phyloP scores from a whole-genome alignment of 192 early-diverging fungal species.

The Rhizophagus sp. region DNA sequence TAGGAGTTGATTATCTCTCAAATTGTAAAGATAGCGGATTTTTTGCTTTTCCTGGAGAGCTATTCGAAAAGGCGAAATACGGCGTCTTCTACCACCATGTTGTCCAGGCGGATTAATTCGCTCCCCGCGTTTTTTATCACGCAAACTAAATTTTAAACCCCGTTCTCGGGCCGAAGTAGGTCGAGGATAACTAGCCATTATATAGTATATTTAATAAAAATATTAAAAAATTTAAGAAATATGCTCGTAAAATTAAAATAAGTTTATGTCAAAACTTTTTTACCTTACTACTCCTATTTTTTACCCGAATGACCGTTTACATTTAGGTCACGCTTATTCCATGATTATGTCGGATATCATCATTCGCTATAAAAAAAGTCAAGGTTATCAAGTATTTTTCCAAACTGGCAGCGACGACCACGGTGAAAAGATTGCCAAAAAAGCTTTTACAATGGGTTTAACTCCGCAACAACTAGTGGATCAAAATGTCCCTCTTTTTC shows the following conservation, averaged over 20 bases:
- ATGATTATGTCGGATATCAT: conserved; percentile 12
- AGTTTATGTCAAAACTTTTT: neutral
- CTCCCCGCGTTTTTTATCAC: too few relatives aligned
- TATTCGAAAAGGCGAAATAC: too few relatives aligned
- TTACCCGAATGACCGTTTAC: neutral
- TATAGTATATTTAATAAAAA: too few relatives aligned
- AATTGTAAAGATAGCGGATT: too few relatives aligned
- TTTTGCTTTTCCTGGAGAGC: too few relatives aligned
- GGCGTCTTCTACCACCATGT: too few relatives aligned
- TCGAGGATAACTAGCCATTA: too few relatives aligned
- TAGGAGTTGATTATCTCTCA: too few relatives aligned
- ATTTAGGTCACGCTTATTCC: conserved; percentile 7
- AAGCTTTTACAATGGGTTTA: neutral
- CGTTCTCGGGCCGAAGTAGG: too few relatives aligned
- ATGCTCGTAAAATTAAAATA: neutral
- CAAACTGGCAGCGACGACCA: conserved; percentile 18
- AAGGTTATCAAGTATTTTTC: neutral
- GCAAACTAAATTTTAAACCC: too few relatives aligned
- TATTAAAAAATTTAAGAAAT: too few relatives aligned
- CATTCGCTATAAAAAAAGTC: conserved; percentile 16
- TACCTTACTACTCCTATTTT: conserved; percentile 10
- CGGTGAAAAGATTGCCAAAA: conserved; percentile 11
- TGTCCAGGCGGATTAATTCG: too few relatives aligned
- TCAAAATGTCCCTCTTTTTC: conserved; percentile 5
- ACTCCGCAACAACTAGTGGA: conserved; percentile 9